A percentile compares a stretch with the other conserved stretches of the same genome.
These are phyloP conservation scores for Sideroxylon spinosum DNA, from an alignment of 179 eudicot genomes.

Conservation along the genomic window DNA sequence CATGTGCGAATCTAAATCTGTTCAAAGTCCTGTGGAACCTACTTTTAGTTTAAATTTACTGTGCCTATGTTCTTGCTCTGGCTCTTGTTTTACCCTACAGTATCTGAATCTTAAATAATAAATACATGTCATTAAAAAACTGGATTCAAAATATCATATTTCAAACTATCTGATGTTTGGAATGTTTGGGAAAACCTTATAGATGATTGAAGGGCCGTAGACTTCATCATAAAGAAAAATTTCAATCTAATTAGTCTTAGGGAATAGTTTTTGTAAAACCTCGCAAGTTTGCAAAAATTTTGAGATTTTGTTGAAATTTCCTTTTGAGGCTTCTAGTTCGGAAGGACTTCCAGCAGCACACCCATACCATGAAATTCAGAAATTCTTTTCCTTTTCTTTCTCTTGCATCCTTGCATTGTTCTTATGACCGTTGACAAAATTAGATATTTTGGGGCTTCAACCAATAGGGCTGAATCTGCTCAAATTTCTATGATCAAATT, in stretches of 20 bases:
- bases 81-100: too few relatives aligned
- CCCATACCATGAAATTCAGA: not conserved
- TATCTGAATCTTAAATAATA: too few relatives aligned
- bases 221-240: not conserved
- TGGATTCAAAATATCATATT: too few relatives aligned
- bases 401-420: conserved; percentile 2
- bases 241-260: not conserved
- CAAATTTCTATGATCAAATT: not conserved
- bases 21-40: too few relatives aligned
- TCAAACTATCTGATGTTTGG: too few relatives aligned
- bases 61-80: too few relatives aligned
- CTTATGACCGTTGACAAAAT: not conserved
- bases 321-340: conserved; percentile 1
- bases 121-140: too few relatives aligned
- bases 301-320: not conserved
- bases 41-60: too few relatives aligned
- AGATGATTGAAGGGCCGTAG: not conserved
- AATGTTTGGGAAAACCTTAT: not conserved
- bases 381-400: not conserved
- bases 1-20: too few relatives aligned
- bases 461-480: not conserved
- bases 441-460: not conserved
- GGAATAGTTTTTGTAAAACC: not conserved
- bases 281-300: not conserved
- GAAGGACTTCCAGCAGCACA: not conserved